A percentile compares a stretch with the other conserved stretches of the same genome.
Evolutionary conservation across 139 green algal species (phyloP).

Genomic region (Picocystis salinarum): DNA sequence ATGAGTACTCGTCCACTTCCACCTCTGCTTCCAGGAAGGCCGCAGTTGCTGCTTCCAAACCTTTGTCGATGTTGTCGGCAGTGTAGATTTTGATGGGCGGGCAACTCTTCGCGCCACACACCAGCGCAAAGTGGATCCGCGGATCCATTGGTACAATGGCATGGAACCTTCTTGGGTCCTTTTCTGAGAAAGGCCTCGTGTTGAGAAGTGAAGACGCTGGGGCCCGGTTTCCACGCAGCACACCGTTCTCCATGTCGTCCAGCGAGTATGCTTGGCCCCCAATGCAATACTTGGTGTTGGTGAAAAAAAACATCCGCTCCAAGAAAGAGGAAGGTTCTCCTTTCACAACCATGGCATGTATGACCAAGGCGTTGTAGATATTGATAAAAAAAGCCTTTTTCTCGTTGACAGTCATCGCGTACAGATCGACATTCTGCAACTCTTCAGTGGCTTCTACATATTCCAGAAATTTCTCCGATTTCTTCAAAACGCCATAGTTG

Average conservation of each 20-base stretch:
- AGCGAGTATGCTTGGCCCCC: conserved; percentile 40
- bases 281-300: conserved; percentile 39
- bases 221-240: conserved; percentile 65
- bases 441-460: conserved; percentile 51
- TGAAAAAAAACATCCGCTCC: conserved; percentile 20
- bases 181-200: conserved; percentile 14
- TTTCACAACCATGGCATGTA: conserved; percentile 44
- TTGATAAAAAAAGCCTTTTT: conserved; percentile 81
- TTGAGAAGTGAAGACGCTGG: conserved; percentile 3
- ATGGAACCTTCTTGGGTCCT: conserved; percentile 5
- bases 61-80: conserved; percentile 47
- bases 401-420: conserved; percentile 27
- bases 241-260: conserved; percentile 87
- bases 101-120: conserved; percentile 79
- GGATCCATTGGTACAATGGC: conserved; percentile 39
- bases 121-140: conserved; percentile 87
- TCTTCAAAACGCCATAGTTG: conserved; percentile 34
- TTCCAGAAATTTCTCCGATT: conserved; percentile 30
- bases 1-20: conserved; percentile 22
- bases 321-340: conserved; percentile 8
- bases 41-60: conserved; percentile 38
- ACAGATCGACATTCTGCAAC: conserved; percentile 45
- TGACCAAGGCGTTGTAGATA: conserved; percentile 75
- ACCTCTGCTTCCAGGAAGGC: conserved; percentile 41
- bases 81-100: conserved; percentile 78